Percentiles rank a stretch among this genome's conserved stretches.
Evolutionary conservation across 2,329 filamentous ascomycete genomes (phyloP).

Genomic region (Trichoderma endophyticum): DNA sequence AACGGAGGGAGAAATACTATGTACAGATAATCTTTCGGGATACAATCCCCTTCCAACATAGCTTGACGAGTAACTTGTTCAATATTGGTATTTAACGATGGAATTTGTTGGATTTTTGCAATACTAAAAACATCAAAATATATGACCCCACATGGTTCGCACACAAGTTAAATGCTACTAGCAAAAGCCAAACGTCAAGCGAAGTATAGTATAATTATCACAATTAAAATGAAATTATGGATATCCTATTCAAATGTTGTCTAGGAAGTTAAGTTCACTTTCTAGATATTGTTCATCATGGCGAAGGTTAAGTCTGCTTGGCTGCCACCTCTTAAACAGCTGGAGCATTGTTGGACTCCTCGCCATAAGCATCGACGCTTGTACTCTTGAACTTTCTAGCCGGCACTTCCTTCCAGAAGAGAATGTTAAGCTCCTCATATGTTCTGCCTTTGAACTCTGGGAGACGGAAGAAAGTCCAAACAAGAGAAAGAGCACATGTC

Average conservation of each 20-base stretch:
- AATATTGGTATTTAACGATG: no score
- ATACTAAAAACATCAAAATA: no score
- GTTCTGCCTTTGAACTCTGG: slow-evolving; percentile 52
- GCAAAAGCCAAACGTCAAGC: neutral
- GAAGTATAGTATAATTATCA: neutral
- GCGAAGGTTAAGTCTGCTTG: neutral
- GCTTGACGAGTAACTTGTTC: no score
- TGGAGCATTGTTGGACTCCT: neutral
- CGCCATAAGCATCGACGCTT: neutral
- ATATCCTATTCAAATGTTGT: neutral
- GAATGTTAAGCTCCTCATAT: slow-evolving; percentile 39
- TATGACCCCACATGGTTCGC: no score
- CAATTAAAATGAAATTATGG: neutral
- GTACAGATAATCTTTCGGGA: no score
- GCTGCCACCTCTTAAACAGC: neutral
- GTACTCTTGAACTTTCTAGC: slow-evolving; percentile 29
- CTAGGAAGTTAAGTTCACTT: neutral
- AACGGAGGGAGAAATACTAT: no score
- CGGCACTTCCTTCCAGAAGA: slow-evolving; percentile 32
- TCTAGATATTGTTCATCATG: neutral
- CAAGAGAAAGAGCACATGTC: slow-evolving; percentile 30
- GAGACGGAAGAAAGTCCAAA: slow-evolving; percentile 50
- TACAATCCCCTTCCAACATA: no score
- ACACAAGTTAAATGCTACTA: neutral
- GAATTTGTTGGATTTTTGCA: no score